Conservation (phyloP, 2,329 filamentous ascomycete species). For the Apiospora arundinis region DNA sequence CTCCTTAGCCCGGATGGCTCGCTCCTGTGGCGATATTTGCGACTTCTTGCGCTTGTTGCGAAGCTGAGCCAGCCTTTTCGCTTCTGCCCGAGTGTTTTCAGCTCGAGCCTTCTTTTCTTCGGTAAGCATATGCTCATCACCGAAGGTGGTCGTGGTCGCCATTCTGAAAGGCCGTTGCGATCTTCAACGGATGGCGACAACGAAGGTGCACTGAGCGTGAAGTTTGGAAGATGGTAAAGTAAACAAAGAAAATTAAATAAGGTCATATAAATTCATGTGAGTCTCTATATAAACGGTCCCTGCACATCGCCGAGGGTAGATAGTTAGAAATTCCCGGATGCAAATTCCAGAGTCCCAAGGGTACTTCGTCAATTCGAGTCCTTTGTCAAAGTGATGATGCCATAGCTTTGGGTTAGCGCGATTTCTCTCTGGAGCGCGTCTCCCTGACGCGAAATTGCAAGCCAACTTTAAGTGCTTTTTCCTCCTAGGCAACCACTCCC, state of each 20-base stretch:
- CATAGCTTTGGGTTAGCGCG: conserved; percentile 33
- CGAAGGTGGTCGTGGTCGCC: conserved; percentile 34
- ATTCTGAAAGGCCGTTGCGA: conserved; percentile 29
- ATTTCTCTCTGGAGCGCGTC: conserved; percentile 20
- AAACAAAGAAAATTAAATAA: background rate
- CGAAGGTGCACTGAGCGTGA: conserved; percentile 31
- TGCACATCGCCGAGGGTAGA: background rate
- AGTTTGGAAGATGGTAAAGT: background rate
- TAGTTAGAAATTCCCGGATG: background rate
- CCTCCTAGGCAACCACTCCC: background rate
- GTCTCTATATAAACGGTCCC: background rate
- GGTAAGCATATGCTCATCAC: conserved; percentile 41
- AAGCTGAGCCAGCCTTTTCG: conserved; percentile 46
- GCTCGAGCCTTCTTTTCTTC: conserved; percentile 54
- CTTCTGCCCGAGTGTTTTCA: conserved; percentile 56
- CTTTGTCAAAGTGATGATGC: conserved; percentile 34
- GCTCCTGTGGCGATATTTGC: conserved; percentile 56
- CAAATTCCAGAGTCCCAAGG: background rate
- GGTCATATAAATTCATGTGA: too few relatives aligned
- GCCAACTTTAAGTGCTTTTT: conserved; percentile 39
- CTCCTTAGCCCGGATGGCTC: conserved; percentile 64
- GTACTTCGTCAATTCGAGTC: background rate
- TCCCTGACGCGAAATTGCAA: conserved; percentile 37
- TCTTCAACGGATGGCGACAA: conserved; percentile 26
- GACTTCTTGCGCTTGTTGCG: conserved; percentile 52